Evolutionary conservation across 192 early-diverging fungal genomes (phyloP).

Genomic region (Linderina pennispora): DNA sequence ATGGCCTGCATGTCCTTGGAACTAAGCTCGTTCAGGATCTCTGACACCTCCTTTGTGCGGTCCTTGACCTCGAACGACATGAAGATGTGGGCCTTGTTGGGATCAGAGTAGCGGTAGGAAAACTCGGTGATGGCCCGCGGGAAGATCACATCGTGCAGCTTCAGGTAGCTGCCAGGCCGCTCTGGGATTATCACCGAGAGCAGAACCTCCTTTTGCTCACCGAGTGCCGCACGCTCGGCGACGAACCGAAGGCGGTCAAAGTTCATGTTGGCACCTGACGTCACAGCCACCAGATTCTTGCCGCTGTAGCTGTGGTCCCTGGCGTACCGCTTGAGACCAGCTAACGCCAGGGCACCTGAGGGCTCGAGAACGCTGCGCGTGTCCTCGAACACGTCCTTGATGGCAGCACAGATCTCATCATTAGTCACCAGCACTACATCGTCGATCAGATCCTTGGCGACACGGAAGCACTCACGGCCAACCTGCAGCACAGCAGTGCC

Average conservation of each 20-base stretch:
- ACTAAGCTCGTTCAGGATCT: constrained; percentile 58
- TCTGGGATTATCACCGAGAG: constrained; percentile 92
- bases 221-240: constrained; percentile 91
- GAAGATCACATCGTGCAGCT: constrained; percentile 73
- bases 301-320: constrained; percentile 45
- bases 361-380: constrained; percentile 94
- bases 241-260: constrained; percentile 98
- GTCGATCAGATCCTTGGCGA: constrained; percentile 76
- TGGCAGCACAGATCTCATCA: constrained; percentile 94
- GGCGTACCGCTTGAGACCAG: constrained; percentile 83
- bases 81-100: constrained; percentile 77
- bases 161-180: constrained; percentile 73
- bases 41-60: constrained; percentile 58
- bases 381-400: constrained; percentile 88
- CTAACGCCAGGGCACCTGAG: constrained; percentile 85
- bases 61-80: constrained; percentile 81
- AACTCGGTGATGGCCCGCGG: constrained; percentile 91
- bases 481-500: constrained; percentile 93
- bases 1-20: constrained; percentile 61
- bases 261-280: constrained; percentile 97
- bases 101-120: constrained; percentile 71
- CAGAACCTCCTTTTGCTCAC: constrained; percentile 90
- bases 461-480: constrained; percentile 81
- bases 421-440: constrained; percentile 87
- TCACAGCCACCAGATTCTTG: constrained; percentile 67